Conservation (phyloP, 208 protist genomes). For the Wallacemonas rigidus region DNA sequence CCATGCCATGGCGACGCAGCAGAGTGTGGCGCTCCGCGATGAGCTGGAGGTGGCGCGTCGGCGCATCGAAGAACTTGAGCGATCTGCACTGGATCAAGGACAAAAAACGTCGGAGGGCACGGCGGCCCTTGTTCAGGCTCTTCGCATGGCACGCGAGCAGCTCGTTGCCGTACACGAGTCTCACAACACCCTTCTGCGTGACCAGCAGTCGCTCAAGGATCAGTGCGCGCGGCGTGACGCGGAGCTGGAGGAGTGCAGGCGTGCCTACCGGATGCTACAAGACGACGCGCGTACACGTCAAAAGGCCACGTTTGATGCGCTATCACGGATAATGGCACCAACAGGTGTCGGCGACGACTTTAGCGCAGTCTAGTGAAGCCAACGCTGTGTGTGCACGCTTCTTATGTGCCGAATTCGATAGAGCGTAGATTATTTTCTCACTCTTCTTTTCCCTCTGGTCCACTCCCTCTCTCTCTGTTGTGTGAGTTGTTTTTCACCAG, state of each 20-base stretch:
- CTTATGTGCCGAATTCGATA: too few species aligned
- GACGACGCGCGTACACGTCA: slow-evolving; percentile 43
- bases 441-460: not conserved
- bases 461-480: not conserved
- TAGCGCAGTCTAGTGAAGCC: too few species aligned
- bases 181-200: slow-evolving; percentile 15
- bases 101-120: slow-evolving; percentile 18
- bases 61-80: slow-evolving; percentile 3
- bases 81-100: too few species aligned
- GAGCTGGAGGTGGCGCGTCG: slow-evolving; percentile 29
- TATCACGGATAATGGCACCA: slow-evolving; percentile 51
- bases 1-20: slow-evolving; percentile 32
- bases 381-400: too few species aligned
- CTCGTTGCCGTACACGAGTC: slow-evolving; percentile 35
- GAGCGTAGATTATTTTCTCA: too few species aligned
- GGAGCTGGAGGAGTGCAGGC: slow-evolving; percentile 29
- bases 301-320: slow-evolving; percentile 46
- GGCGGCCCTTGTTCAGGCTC: slow-evolving; percentile 29
- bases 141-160: slow-evolving; percentile 44
- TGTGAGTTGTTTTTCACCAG: too few species aligned
- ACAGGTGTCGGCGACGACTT: not conserved
- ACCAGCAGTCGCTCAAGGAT: slow-evolving; percentile 15
- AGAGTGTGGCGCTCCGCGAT: slow-evolving; percentile 26
- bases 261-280: slow-evolving; percentile 41
- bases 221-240: slow-evolving; percentile 21